phyloP scores from a whole-genome alignment of 169 alveolate genomes.

The Eimeria necatrix region DNA sequence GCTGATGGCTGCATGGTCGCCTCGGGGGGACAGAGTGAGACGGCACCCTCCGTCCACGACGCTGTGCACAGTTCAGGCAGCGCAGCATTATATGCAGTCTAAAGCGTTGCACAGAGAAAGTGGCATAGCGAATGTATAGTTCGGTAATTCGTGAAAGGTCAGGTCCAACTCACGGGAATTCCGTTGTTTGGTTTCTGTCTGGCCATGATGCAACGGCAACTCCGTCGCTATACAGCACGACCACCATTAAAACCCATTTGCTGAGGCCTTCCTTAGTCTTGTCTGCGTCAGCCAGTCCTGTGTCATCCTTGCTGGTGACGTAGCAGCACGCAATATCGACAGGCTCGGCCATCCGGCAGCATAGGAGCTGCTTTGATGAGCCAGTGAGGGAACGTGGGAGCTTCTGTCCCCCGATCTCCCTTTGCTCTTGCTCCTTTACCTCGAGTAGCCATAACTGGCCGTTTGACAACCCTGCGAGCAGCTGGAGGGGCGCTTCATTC shows the following conservation, averaged over 20 bases:
- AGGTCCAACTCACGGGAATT: constrained; percentile 36
- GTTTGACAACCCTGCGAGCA: constrained; percentile 60
- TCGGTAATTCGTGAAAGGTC: neutral
- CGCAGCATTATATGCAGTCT: no score
- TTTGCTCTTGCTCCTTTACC: constrained; percentile 42
- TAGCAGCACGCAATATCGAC: constrained; percentile 59
- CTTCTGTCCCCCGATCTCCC: neutral
- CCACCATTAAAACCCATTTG: constrained; percentile 16
- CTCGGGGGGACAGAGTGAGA: constrained; percentile 45
- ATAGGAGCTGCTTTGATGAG: constrained; percentile 58
- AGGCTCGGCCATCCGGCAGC: constrained; percentile 73
- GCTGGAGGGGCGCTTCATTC: constrained; percentile 36
- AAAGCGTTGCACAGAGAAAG: neutral
- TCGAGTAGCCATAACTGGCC: constrained; percentile 66
- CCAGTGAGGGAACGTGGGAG: constrained; percentile 16
- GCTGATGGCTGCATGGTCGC: constrained; percentile 46
- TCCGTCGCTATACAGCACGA: constrained; percentile 73
- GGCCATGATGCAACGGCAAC: constrained; percentile 61
- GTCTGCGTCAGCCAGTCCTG: neutral
- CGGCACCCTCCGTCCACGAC: constrained; percentile 59
- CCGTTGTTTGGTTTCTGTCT: neutral
- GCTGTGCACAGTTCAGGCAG: neutral
- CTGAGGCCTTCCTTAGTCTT: neutral
- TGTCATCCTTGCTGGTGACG: neutral
- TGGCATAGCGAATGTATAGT: neutral